Evolutionary conservation across 139 green algal species (phyloP).

Genomic region (Volvox africanus): DNA sequence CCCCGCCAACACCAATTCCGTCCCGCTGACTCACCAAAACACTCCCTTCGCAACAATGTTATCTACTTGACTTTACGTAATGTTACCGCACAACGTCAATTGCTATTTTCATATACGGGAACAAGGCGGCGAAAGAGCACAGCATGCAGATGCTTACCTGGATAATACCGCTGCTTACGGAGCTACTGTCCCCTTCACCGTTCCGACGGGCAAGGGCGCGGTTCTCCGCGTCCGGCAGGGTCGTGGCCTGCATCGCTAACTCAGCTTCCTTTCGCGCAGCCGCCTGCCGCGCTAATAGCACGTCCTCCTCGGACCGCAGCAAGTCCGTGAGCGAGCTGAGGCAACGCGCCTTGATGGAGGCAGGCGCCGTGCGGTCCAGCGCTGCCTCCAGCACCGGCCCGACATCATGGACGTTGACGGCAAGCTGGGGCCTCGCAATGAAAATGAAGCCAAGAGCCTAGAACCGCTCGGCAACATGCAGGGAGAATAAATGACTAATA

Average conservation of each 20-base stretch:
- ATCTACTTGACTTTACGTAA: background rate
- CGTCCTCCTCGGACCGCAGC: conserved; percentile 77
- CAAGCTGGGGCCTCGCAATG: conserved; percentile 72
- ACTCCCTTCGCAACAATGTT: too few relatives aligned
- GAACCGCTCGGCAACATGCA: too few relatives aligned
- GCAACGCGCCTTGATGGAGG: conserved; percentile 68
- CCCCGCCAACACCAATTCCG: too few relatives aligned
- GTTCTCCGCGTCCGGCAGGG: background rate
- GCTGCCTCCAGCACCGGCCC: conserved; percentile 54
- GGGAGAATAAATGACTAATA: too few relatives aligned
- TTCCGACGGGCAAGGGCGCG: conserved; percentile 68
- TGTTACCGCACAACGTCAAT: background rate
- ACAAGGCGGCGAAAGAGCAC: background rate
- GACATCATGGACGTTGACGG: conserved; percentile 58
- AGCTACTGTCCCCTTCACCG: conserved; percentile 74
- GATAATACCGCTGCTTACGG: conserved; percentile 73
- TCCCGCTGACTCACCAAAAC: too few relatives aligned
- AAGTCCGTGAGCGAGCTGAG: conserved; percentile 81
- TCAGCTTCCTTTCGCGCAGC: conserved; percentile 25
- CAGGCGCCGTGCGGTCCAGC: conserved; percentile 49
- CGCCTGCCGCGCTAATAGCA: conserved; percentile 66
- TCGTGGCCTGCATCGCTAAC: background rate
- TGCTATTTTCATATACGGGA: background rate
- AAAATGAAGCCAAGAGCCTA: conserved; percentile 77
- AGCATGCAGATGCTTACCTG: conserved; percentile 52